These are phyloP conservation scores for Macadamia integrifolia DNA, from an alignment of 164 flowering plant species.

Conservation along the genomic window DNA sequence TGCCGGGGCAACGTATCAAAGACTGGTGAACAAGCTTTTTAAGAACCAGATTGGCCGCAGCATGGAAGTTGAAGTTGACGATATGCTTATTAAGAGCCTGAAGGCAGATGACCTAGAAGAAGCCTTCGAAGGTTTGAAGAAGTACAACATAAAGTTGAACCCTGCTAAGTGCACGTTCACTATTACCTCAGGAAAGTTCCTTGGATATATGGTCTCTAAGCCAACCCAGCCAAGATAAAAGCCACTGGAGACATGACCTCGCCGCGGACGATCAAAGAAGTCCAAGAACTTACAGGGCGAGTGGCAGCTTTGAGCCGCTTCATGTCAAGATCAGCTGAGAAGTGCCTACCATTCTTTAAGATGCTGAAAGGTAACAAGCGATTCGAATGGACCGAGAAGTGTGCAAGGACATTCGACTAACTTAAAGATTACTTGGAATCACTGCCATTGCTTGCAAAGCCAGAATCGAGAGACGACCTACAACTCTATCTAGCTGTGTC, in stretches of 20 bases:
- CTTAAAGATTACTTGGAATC: background rate
- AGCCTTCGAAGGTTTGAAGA: no score
- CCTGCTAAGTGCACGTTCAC: no score
- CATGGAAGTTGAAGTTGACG: no score
- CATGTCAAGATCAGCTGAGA: background rate
- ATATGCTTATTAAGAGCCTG: no score
- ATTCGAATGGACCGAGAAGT: slow-evolving; percentile 2
- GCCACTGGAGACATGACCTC: background rate
- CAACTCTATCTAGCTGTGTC: slow-evolving; percentile 3
- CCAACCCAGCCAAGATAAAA: slow-evolving; percentile 2
- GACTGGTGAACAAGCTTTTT: no score
- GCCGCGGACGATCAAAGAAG: background rate
- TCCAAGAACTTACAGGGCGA: no score
- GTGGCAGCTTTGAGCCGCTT: slow-evolving; percentile 8
- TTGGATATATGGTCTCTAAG: slow-evolving; percentile 4
- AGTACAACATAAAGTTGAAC: no score
- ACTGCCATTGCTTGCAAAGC: background rate
- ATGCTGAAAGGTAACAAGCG: background rate
- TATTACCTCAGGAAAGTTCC: no score
- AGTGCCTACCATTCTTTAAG: background rate
- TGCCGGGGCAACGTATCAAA: no score
- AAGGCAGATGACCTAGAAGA: no score
- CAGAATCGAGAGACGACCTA: background rate
- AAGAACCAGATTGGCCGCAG: no score
- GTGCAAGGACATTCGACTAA: background rate